Base-by-base conservation (phyloP, 495 filamentous ascomycete species). In the Daldinia concentrica region DNA sequence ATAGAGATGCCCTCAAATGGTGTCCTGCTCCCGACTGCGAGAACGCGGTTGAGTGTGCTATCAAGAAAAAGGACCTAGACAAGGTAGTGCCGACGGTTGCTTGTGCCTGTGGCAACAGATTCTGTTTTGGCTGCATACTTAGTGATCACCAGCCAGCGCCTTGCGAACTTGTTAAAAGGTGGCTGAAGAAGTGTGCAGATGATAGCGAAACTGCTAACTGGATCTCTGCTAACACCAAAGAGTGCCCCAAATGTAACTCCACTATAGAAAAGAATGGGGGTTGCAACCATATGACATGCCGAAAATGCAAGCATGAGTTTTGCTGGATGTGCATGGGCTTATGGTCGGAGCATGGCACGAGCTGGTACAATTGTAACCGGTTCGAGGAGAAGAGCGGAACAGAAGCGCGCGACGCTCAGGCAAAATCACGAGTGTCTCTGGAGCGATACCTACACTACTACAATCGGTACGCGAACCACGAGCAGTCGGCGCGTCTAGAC, bases 311-410 rank as follows among this genome's bases (percentile, higher is more conserved):
- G 75, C 91, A 98, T 77, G 95, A 99, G 79, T 99, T 99, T 76
- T 99, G 95, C 83, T 99, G 95, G 95, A 98, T 99, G 89, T 99
- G 95, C 79, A 99, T 99, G 95, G 95, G 95, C 0, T 83, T 97
- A 8, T 99, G 95, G 95, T 94, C 93, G 1, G 95, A 99, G 78
- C 95, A 99, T 76, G 95, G 95, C 63, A 98, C 95, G n/a, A 97
- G 93, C 82, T 99, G 95, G 95, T 99, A 99, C 82, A 99, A 97
- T 78, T 99, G 95, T 86, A 99, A 96, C 75, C 85, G 95, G 6
- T 99, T 91, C 76, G 95, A 98, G 77, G 95, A 98, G 81, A 97
- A 93, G 82, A 96, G 92, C 58, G 95, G 96, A 0, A 85, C 86
- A 0, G 95, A 98, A 43, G 95, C 95, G 4, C 86, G 96, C 15